phyloP scores from a whole-genome alignment of 139 green algal species.

The Coccomyxa sp. region DNA sequence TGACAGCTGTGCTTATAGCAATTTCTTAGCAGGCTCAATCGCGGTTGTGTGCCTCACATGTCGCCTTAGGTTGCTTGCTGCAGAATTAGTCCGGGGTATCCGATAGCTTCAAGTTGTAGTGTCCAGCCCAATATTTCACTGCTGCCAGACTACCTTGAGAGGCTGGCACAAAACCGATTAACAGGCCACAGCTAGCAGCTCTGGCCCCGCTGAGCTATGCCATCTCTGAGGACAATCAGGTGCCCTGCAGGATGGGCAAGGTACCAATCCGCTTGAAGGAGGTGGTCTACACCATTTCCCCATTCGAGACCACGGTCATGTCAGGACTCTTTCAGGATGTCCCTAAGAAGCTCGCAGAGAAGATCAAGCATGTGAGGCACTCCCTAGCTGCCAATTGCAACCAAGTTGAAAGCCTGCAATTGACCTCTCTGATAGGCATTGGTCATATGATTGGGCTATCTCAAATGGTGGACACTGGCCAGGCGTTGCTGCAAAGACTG shows the following conservation, averaged over 20 bases:
- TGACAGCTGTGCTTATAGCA: too few species aligned
- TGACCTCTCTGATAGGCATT: neutral
- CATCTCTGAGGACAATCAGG: too few species aligned
- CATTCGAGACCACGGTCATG: slow-evolving; percentile 80
- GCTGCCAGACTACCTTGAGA: too few species aligned
- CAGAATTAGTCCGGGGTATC: too few species aligned
- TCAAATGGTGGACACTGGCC: neutral
- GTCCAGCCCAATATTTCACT: too few species aligned
- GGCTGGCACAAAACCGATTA: too few species aligned
- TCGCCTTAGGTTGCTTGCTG: too few species aligned
- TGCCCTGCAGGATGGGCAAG: slow-evolving; percentile 54
- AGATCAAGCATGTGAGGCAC: slow-evolving; percentile 34
- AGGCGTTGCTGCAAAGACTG: neutral
- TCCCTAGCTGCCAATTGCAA: neutral
- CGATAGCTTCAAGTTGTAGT: too few species aligned
- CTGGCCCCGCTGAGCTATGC: too few species aligned
- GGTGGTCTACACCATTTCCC: slow-evolving; percentile 84
- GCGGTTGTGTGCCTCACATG: too few species aligned
- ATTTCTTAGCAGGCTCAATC: too few species aligned
- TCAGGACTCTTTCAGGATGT: slow-evolving; percentile 67
- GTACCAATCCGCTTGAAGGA: slow-evolving; percentile 68
- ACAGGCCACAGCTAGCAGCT: too few species aligned
- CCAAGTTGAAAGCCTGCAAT: neutral
- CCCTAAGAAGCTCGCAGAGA: slow-evolving; percentile 48
- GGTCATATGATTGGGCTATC: neutral